Conservation (phyloP, 1,284 basidiomycete genomes). For the Cerrena zonata region DNA sequence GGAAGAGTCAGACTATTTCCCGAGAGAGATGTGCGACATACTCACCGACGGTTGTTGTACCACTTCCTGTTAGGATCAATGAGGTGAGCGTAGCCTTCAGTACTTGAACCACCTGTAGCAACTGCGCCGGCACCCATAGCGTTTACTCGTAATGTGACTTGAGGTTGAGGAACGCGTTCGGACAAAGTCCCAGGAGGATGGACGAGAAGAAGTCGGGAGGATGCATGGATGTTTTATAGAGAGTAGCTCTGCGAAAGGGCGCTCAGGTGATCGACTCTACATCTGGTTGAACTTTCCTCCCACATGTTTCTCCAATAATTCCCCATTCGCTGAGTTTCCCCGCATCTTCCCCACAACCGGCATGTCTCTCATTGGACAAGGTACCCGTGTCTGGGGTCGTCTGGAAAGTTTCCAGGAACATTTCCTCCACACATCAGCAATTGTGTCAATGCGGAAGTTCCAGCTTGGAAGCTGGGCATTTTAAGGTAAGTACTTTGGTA, state of each 20-base stretch:
- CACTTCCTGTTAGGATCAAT: constrained; percentile 62
- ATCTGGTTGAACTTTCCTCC: background rate
- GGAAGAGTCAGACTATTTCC: constrained; percentile 7
- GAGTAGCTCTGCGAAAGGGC: constrained; percentile 8
- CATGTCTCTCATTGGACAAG: constrained; percentile 16
- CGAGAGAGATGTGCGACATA: constrained; percentile 3
- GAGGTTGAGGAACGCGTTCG: constrained; percentile 18
- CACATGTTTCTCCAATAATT: constrained; percentile 26
- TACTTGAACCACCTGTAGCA: constrained; percentile 16
- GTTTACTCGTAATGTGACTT: constrained; percentile 21
- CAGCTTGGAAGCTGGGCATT: no score
- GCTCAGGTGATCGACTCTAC: constrained; percentile 14
- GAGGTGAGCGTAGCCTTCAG: constrained; percentile 45
- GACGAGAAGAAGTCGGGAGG: constrained; percentile 23
- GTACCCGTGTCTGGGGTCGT: constrained; percentile 7
- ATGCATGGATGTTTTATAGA: constrained; percentile 26
- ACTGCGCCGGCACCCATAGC: constrained; percentile 43
- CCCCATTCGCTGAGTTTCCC: constrained; percentile 28
- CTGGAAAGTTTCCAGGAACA: constrained; percentile 20
- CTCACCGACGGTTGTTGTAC: constrained; percentile 67
- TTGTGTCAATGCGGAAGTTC: no score
- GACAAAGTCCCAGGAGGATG: constrained; percentile 26
- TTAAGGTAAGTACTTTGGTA: no score
- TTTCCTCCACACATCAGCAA: constrained; percentile 3
- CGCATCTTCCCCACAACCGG: constrained; percentile 19